A percentile compares a stretch with the other conserved stretches of the same genome.
phyloP scores from a whole-genome alignment of 2,329 filamentous ascomycete species.

The Helminthosporium solani region DNA sequence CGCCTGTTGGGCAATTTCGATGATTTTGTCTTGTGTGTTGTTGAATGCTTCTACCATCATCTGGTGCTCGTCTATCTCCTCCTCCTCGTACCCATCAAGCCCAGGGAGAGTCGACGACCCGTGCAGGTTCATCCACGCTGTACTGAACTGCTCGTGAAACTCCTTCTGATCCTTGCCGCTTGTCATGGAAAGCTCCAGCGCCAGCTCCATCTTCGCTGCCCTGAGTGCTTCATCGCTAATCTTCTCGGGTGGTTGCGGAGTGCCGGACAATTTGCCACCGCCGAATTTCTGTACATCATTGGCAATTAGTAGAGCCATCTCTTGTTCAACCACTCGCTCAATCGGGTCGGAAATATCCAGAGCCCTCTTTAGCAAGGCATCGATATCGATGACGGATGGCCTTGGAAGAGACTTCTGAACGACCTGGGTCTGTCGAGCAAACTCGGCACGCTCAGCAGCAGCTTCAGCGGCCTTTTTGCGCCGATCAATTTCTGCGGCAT shows the following conservation, averaged over 20 bases:
- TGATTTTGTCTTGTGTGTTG: slow-evolving; percentile 70
- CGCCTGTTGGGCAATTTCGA: slow-evolving; percentile 72
- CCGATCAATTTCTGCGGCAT: slow-evolving; percentile 72
- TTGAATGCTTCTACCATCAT: slow-evolving; percentile 73
- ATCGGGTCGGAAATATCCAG: slow-evolving; percentile 62
- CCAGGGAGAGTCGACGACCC: slow-evolving; percentile 64
- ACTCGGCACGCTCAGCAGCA: slow-evolving; percentile 67
- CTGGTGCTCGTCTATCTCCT: slow-evolving; percentile 68
- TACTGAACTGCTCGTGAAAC: slow-evolving; percentile 46
- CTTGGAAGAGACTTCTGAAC: slow-evolving; percentile 82
- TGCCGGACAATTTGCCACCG: slow-evolving; percentile 64
- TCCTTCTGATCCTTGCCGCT: slow-evolving; percentile 52
- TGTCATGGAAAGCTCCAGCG: slow-evolving; percentile 63
- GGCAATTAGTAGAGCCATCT: slow-evolving; percentile 77
- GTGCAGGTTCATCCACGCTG: slow-evolving; percentile 54
- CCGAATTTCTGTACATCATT: slow-evolving; percentile 79
- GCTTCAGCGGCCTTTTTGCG: slow-evolving; percentile 64
- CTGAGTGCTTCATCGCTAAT: slow-evolving; percentile 72
- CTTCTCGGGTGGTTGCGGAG: slow-evolving; percentile 58
- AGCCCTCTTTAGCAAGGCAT: slow-evolving; percentile 65
- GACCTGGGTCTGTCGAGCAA: slow-evolving; percentile 84
- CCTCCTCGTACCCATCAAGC: slow-evolving; percentile 75
- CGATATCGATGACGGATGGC: slow-evolving; percentile 70
- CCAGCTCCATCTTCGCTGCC: slow-evolving; percentile 73
- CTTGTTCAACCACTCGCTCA: slow-evolving; percentile 69